Base-by-base conservation (phyloP, 2,329 filamentous ascomycete genomes). In the Macrophomina pseudophaseolina region DNA sequence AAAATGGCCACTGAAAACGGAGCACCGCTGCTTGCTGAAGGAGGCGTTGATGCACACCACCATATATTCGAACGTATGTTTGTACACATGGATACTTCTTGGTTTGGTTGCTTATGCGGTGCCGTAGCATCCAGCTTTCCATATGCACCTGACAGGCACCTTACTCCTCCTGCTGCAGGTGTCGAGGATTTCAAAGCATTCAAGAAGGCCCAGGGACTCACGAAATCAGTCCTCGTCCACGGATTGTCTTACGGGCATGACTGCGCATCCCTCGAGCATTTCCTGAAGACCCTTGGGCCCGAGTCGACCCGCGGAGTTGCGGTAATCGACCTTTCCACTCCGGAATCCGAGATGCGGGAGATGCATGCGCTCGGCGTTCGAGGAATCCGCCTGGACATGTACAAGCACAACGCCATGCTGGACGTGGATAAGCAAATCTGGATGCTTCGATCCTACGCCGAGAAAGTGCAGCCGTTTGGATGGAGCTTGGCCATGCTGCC, bases 241-340 rank as follows among this genome's bases (percentile, higher is more conserved):
- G 78, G 77, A 0, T 64, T 80, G 0, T 80, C 78, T 0, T 79
- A 79, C 18, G 78, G 78, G 5, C 71, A 76, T 33, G 77, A 80
- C 60, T 75, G 74, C 64, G 71, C 72, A 2, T 80, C 76, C 0
- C 58, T 80, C 2, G 74, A 72, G 23, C 64, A 71, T 1, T 80
- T 79, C 56, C 70, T 78, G 1, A 40, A 71, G 0, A 72, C 73
- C 5, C 68, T 80, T 1, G 74, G 71, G 0, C 59, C 49, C 2
- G 66, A 63, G 5, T 68, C 66, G 9, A 78, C 78, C 5, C 73
- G 68, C 9, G 75, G 70, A 0, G 72, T 77, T 56, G 75, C 71
- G 2, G 75, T 78, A 18, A 75, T 78, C 38, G 71, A 77, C 62
- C 75, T 7, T 71, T 69, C 0, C 69, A 72, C 0, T 72, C 71